phyloP scores from a whole-genome alignment of 192 early-diverging fungal species.

The Linnemannia schmuckeri region DNA sequence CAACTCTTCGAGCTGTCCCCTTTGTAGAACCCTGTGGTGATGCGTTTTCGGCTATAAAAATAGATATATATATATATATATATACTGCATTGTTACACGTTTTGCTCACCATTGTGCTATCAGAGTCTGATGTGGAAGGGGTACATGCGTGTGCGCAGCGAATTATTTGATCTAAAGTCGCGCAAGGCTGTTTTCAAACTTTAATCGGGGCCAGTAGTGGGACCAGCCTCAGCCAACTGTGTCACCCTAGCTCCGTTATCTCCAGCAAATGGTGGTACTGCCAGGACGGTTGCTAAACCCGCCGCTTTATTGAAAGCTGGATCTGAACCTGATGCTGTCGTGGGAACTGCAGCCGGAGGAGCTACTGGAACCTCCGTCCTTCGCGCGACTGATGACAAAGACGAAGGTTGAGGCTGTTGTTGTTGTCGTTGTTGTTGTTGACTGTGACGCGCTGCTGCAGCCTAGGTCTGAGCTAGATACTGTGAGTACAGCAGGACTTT shows the following conservation, averaged over 20 bases:
- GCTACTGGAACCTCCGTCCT: not conserved
- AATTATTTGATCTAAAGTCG: no score
- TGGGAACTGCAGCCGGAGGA: not conserved
- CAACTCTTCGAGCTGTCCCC: constrained; percentile 71
- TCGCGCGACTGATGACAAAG: not conserved
- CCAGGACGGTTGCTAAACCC: not conserved
- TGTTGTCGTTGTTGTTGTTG: not conserved
- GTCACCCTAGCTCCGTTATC: not conserved
- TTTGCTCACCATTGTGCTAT: no score
- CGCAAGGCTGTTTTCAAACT: not conserved
- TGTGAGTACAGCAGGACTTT: not conserved
- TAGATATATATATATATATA: not conserved
- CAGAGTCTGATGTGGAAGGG: no score
- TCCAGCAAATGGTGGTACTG: not conserved
- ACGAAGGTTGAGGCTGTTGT: not conserved
- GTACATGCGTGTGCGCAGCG: no score
- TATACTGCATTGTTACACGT: not conserved
- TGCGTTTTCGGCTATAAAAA: not conserved
- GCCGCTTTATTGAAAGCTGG: not conserved
- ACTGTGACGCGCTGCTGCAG: not conserved
- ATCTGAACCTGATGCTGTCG: not conserved
- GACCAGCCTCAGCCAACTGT: not conserved
- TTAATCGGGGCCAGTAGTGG: not conserved
- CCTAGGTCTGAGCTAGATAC: not conserved
- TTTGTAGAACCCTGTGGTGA: constrained; percentile 71